Evolutionary conservation across 108 stramenopile genomes (phyloP), one percentile per base, ranked within the genome.

Genomic region (Parmales sp.): DNA sequence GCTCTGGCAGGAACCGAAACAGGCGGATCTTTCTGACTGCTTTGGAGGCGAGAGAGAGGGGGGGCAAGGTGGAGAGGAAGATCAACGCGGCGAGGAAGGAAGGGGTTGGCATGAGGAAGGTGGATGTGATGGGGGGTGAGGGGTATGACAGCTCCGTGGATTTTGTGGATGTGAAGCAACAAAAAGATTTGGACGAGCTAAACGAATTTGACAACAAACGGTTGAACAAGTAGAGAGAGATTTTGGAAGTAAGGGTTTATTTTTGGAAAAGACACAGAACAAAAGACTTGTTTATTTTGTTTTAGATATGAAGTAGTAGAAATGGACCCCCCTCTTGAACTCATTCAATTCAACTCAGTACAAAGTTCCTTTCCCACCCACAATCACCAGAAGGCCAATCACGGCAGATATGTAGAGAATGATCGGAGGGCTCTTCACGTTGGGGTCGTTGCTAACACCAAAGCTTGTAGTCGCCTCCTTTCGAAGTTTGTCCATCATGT

Each of bases 191-290:
- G 37, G 49, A 73, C 37, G 86, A 75, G 13, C 71, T 91, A 67
- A 80, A 80, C 20, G 81, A 84, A 28, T 91, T 91, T 67, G 90
- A 91, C 65, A 73, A 83, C n/a, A n/a, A n/a, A n/a, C n/a, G n/a
- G n/a, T n/a, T n/a, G n/a, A n/a, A n/a, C n/a, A n/a, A n/a, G n/a
- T n/a, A n/a, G n/a, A n/a, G n/a, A n/a, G n/a, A n/a, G n/a, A n/a
- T n/a, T n/a, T n/a, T n/a, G n/a, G n/a, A n/a, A n/a, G n/a, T n/a
- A n/a, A n/a, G n/a, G n/a, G n/a, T n/a, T n/a, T n/a, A n/a, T n/a
- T n/a, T n/a, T n/a, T n/a, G n/a, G n/a, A n/a, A n/a, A n/a, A n/a
- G n/a, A n/a, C n/a, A n/a, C n/a, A n/a, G n/a, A n/a, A n/a, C n/a
- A n/a, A n/a, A n/a, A n/a, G n/a, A n/a, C n/a, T n/a, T n/a, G n/a